A percentile compares a stretch with the other conserved stretches of the same genome.
These are phyloP conservation scores for Salix purpurea DNA, from an alignment of 345 rosid species.

Conservation along the genomic window DNA sequence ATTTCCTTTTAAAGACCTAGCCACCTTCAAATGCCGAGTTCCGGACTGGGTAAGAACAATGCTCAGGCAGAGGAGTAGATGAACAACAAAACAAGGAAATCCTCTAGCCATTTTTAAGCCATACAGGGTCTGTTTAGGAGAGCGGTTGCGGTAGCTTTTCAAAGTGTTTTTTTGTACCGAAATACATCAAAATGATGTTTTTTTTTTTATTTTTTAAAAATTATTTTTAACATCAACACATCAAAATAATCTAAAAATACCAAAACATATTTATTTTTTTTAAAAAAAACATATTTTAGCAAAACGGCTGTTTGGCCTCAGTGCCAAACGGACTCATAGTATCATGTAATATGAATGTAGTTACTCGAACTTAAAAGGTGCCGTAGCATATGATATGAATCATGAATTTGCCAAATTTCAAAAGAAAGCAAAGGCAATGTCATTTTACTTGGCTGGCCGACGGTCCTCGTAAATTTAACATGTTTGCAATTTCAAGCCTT, in stretches of 20 bases:
- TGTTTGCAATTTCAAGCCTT: neutral
- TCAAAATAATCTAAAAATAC: no score
- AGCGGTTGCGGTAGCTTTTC: no score
- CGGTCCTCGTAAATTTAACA: neutral
- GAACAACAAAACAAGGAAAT: neutral
- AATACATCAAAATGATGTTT: no score
- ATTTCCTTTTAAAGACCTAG: neutral
- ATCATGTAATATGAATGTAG: neutral
- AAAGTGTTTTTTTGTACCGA: no score
- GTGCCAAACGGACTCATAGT: no score
- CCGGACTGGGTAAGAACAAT: neutral
- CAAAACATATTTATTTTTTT: no score
- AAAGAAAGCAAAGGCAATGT: neutral
- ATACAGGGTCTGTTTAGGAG: no score
- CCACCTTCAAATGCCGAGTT: neutral
- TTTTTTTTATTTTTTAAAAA: no score
- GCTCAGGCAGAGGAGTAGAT: neutral
- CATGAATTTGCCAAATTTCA: neutral
- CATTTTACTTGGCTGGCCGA: conserved; percentile 8
- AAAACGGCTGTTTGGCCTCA: no score
- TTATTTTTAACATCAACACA: no score
- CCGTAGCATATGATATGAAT: neutral
- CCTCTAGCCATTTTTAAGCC: neutral
- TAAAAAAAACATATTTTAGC: no score
- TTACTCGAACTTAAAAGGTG: neutral